A percentile compares a stretch with the other conserved stretches of the same genome.
Evolutionary conservation across 371 early-diverging fungal species (phyloP).

Genomic region (Funneliformis caledonium): DNA sequence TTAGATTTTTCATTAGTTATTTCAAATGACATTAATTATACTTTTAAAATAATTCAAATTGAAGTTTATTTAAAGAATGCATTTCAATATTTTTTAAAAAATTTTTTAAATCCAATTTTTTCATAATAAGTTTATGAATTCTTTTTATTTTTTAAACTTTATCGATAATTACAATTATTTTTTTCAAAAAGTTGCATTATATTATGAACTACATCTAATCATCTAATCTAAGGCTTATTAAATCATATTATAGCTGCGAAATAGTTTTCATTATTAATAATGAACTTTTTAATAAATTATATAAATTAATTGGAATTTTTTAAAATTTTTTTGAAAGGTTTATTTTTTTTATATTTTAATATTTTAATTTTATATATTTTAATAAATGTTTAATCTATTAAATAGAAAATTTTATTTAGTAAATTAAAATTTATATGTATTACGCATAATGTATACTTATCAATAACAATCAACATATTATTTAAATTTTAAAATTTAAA

Average conservation of each 20-base stretch:
- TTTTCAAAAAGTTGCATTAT: conserved; percentile 4
- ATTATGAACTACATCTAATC: conserved; percentile 4
- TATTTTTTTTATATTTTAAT: too few species aligned
- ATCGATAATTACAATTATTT: background rate
- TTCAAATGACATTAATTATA: background rate
- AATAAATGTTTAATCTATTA: too few species aligned
- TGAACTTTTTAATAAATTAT: too few species aligned
- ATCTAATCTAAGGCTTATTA: background rate
- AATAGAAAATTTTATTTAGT: too few species aligned
- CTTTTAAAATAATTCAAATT: background rate
- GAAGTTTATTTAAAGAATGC: background rate
- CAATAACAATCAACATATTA: too few species aligned
- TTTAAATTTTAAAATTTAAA: too few species aligned
- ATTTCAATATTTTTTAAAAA: conserved; percentile 6
- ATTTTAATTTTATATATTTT: too few species aligned
- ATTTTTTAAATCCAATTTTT: background rate
- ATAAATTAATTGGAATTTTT: too few species aligned
- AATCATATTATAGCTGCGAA: background rate
- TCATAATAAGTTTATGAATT: conserved; percentile 1
- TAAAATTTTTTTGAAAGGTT: too few species aligned
- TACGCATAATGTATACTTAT: too few species aligned
- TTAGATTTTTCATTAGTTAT: background rate
- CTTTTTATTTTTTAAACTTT: background rate
- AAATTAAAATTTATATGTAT: too few species aligned
- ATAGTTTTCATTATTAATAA: too few species aligned